These are phyloP conservation scores for Aspergillus versicolor DNA, from an alignment of 2,329 filamentous ascomycete genomes.

Conservation along the genomic window DNA sequence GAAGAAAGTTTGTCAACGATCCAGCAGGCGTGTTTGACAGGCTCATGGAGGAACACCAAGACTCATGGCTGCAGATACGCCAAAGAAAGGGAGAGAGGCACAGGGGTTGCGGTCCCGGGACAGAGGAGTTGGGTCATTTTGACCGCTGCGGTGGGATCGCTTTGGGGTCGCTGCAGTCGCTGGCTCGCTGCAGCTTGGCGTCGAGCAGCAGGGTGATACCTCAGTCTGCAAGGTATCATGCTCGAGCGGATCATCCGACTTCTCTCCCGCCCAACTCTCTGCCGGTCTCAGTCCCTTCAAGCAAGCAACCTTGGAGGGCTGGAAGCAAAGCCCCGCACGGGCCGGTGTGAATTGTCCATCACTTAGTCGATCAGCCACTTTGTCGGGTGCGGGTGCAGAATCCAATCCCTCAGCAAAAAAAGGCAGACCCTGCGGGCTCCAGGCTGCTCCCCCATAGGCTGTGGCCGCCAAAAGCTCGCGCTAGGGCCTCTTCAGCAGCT, in stretches of 20 bases:
- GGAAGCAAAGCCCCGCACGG: conserved; percentile 12
- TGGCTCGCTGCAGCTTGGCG: not conserved
- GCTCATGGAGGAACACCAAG: not conserved
- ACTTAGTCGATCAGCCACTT: conserved; percentile 12
- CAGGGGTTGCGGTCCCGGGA: conserved; percentile 19
- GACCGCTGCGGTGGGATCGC: conserved; percentile 4
- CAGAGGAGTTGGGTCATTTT: conserved; percentile 15
- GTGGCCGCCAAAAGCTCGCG: not conserved
- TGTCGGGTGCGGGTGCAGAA: conserved; percentile 9
- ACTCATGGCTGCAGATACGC: conserved; percentile 1
- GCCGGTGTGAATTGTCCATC: not conserved
- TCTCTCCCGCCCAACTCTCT: not conserved
- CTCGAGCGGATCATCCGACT: not conserved
- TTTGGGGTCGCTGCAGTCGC: not conserved
- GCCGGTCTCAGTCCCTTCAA: no score
- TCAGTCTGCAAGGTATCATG: not conserved
- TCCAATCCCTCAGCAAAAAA: not conserved
- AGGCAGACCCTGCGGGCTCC: not conserved
- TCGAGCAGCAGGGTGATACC: not conserved
- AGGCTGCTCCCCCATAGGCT: not conserved
- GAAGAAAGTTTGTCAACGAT: conserved; percentile 5
- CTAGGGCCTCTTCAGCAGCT: not conserved
- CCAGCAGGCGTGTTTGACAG: not conserved
- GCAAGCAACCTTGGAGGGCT: not conserved
- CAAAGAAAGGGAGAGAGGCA: not conserved